These are phyloP conservation scores for Amylocarpus encephaloides DNA, from an alignment of 2,329 filamentous ascomycete genomes.

Conservation along the genomic window DNA sequence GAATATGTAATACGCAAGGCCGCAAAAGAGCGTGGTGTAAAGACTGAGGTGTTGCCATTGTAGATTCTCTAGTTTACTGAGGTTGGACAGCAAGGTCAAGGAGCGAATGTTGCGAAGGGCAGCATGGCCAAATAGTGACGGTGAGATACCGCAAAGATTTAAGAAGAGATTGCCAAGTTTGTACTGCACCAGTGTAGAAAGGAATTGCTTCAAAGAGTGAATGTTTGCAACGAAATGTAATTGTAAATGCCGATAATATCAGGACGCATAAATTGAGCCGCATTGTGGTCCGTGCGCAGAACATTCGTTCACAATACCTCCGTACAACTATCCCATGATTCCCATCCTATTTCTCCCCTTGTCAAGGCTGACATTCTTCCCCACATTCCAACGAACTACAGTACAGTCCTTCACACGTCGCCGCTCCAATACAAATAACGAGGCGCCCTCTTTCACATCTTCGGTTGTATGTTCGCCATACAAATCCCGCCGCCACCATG, in stretches of 20 bases:
- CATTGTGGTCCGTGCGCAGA: not conserved
- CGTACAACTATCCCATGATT: too few relatives aligned
- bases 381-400: not conserved
- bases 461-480: not conserved
- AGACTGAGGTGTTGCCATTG: constrained; percentile 38
- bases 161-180: not conserved
- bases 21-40: constrained; percentile 75
- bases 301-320: too few relatives aligned
- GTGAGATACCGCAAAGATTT: not conserved
- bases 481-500: constrained; percentile 20
- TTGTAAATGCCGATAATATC: too few relatives aligned
- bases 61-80: constrained; percentile 4
- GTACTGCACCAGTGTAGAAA: not conserved
- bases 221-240: not conserved
- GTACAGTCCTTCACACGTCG: not conserved
- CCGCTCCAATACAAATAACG: not conserved
- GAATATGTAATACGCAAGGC: constrained; percentile 81
- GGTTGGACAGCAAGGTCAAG: constrained; percentile 17
- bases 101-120: constrained; percentile 11
- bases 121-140: constrained; percentile 20
- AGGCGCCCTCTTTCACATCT: not conserved
- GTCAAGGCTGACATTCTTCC: not conserved
- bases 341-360: too few relatives aligned
- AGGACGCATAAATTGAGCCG: not conserved
- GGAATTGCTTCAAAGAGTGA: not conserved